Evolutionary conservation across 2,329 filamentous ascomycete genomes (phyloP), one percentile per base, ranked within the genome.

Genomic region (Fusarium stilboides): DNA sequence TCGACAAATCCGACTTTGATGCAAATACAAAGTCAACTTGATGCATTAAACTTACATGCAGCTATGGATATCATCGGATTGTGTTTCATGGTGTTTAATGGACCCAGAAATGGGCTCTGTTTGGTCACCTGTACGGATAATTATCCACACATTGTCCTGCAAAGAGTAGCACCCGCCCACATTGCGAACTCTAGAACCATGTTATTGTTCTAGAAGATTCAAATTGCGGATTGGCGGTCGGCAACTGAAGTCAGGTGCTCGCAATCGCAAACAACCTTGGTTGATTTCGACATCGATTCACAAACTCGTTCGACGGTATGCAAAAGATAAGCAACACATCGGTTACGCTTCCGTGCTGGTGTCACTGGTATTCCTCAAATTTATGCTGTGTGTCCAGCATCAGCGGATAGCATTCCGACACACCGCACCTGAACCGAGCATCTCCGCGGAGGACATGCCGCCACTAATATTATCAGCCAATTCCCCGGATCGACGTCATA

Each of bases 201-300:
- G 54, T 7, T 39, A 51, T 43, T 54, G 42, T 71, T 70, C 68
- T 69, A 70, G 68, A 70, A 70, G 47, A 40, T 65, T 56, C 52
- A 57, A 37, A 39, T 39, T 65, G 20, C 37, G 62, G 59, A 60
- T 59, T 65, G n/a, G 61, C 46, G 62, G 62, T 44, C 42, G 42
- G 24, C 24, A 26, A n/a, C 34, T 26, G 37, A 36, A 68, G 28
- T 40, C 28, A 62, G 26, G 45, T 39, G 34, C 28, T 10, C 10
- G 28, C 44, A 60, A 47, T 53, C 44, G 14, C 61, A 64, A 44
- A 58, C 39, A 37, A 40, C 26, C 14, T 58, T 20, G 17, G 17
- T n/a, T 46, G 8, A 26, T 26, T 15, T 24, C 34, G 33, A n/a
- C 26, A 20, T 24, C 14, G 14, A 26, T 50, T 8, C 22, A 34